Percentiles rank a stretch among this genome's conserved stretches.
phyloP scores from a whole-genome alignment of 805 yeast genomes.

The Candida maltosa region DNA sequence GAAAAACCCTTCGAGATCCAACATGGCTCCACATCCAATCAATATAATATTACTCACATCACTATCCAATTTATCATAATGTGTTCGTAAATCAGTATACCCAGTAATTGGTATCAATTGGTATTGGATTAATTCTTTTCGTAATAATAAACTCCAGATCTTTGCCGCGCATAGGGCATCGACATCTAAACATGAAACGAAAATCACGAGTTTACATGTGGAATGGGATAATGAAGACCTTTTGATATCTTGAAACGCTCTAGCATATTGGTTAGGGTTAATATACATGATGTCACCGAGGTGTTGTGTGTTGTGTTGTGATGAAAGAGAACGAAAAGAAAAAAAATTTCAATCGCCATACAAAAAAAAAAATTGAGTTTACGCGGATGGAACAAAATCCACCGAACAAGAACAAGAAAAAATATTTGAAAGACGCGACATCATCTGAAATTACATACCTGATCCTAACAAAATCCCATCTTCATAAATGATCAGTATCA shows the following conservation, averaged over 20 bases:
- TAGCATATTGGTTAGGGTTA: conserved; percentile 63
- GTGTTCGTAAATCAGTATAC: conserved; percentile 68
- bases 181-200: conserved; percentile 85
- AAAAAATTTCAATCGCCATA: no score
- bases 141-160: conserved; percentile 65
- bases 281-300: no score
- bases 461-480: no score
- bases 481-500: no score
- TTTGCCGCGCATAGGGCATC: conserved; percentile 91
- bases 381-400: no score
- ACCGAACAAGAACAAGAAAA: no score
- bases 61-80: conserved; percentile 62
- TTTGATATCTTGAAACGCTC: conserved; percentile 65
- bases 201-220: conserved; percentile 83
- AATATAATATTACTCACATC: conserved; percentile 75
- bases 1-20: conserved; percentile 75
- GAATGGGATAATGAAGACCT: conserved; percentile 81
- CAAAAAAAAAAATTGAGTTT: no score
- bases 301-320: no score
- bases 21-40: conserved; percentile 91
- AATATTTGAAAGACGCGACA: no score
- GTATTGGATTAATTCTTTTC: conserved; percentile 79
- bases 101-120: conserved; percentile 94
- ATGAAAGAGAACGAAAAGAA: no score
- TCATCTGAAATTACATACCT: no score